Evolutionary conservation across 164 flowering plant species (phyloP).

Genomic region (Macadamia tetraphylla): DNA sequence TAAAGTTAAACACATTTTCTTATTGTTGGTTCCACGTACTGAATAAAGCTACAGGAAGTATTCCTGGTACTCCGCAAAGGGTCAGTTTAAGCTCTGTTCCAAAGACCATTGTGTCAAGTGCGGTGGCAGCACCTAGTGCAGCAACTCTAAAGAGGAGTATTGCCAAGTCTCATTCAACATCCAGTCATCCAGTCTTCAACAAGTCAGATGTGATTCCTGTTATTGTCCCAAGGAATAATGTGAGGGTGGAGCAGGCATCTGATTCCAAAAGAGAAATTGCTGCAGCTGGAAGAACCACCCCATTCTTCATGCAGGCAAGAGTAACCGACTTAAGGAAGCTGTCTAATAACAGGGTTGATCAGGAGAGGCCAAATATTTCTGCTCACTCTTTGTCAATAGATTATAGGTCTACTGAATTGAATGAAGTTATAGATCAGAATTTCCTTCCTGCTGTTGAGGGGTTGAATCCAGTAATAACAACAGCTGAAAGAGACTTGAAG

Average conservation of each 20-base stretch:
- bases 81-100: constrained; percentile 32
- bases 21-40: constrained; percentile 10
- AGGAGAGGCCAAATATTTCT: constrained; percentile 35
- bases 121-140: constrained; percentile 35
- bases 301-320: constrained; percentile 51
- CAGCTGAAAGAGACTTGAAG: constrained; percentile 37
- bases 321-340: constrained; percentile 45
- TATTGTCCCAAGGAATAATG: constrained; percentile 62
- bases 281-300: constrained; percentile 43
- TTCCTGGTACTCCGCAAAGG: constrained; percentile 84
- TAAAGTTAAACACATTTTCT: constrained; percentile 1
- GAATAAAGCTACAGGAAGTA: constrained; percentile 57
- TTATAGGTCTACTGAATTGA: constrained; percentile 33
- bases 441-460: constrained; percentile 30
- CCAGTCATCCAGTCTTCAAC: constrained; percentile 37
- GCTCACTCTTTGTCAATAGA: constrained; percentile 31
- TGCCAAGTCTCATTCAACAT: constrained; percentile 41
- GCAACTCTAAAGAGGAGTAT: constrained; percentile 45
- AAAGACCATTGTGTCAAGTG: constrained; percentile 30
- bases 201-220: constrained; percentile 75
- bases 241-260: constrained; percentile 42
- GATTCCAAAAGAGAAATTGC: constrained; percentile 63
- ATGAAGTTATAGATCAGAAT: constrained; percentile 37
- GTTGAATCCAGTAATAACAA: constrained; percentile 22
- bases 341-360: constrained; percentile 46